phyloP scores from a whole-genome alignment of 768 basidiomycete genomes.

The Tulasnella sp. region DNA sequence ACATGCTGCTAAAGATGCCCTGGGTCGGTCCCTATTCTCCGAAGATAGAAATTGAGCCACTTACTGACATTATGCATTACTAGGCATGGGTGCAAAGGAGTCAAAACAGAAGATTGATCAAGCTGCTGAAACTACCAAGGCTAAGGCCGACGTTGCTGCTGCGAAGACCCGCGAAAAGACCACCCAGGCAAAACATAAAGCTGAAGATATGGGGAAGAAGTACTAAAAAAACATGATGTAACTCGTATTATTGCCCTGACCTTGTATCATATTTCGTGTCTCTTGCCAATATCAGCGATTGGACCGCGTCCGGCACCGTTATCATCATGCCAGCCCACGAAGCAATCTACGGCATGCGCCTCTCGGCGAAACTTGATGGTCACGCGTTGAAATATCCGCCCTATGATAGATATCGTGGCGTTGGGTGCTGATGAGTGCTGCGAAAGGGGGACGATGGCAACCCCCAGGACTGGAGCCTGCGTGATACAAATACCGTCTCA shows the following conservation, averaged over 20 bases:
- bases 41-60: background rate
- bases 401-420: background rate
- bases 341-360: background rate
- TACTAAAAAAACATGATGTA: constrained; percentile 5
- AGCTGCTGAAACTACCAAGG: constrained; percentile 24
- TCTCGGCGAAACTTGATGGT: background rate
- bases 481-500: background rate
- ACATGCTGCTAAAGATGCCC: constrained; percentile 21
- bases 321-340: background rate
- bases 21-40: background rate
- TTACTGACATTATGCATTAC: background rate
- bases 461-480: background rate
- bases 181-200: constrained; percentile 22
- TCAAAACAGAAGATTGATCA: constrained; percentile 22
- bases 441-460: background rate
- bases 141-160: constrained; percentile 19
- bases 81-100: constrained; percentile 20
- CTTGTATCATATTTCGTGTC: constrained; percentile 1
- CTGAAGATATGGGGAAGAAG: constrained; percentile 19
- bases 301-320: background rate
- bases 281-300: background rate
- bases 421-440: background rate
- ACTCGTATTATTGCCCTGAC: background rate
- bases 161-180: constrained; percentile 18
- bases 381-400: background rate